A percentile compares a stretch with the other conserved stretches of the same genome.
Conservation (phyloP, 768 basidiomycete species). For the Nidula microcarpa region DNA sequence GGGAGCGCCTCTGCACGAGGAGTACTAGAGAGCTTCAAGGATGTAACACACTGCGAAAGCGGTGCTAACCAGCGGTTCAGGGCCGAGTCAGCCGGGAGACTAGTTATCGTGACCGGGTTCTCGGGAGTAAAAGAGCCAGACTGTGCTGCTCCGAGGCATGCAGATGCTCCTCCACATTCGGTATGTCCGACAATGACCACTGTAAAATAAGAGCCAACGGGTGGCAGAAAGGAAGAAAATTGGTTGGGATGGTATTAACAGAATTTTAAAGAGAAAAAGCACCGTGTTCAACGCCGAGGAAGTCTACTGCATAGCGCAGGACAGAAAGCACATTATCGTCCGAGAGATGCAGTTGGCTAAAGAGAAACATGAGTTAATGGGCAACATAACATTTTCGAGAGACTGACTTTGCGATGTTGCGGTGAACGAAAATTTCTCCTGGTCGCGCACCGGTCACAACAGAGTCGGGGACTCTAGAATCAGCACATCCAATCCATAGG, state of each 20-base stretch:
- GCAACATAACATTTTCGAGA: not conserved
- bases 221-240: constrained; percentile 10
- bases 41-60: constrained; percentile 49
- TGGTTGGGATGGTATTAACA: constrained; percentile 26
- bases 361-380: constrained; percentile 4
- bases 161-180: constrained; percentile 73
- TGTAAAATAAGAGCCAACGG: constrained; percentile 23
- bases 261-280: constrained; percentile 27
- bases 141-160: constrained; percentile 46
- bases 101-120: constrained; percentile 26
- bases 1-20: constrained; percentile 35
- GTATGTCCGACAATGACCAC: constrained; percentile 84
- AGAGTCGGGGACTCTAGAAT: constrained; percentile 82
- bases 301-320: constrained; percentile 68
- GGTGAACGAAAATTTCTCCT: constrained; percentile 79
- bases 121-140: constrained; percentile 23
- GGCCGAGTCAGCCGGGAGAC: constrained; percentile 35
- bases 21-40: constrained; percentile 37
- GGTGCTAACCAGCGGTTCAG: constrained; percentile 74
- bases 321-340: constrained; percentile 74
- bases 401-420: constrained; percentile 85
- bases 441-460: constrained; percentile 67
- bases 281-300: constrained; percentile 78
- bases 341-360: constrained; percentile 67
- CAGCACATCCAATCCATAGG: constrained; percentile 80